A percentile compares a stretch with the other conserved stretches of the same genome.
Conservation (phyloP, 495 filamentous ascomycete genomes). For the Annulohypoxylon maeteangense region DNA sequence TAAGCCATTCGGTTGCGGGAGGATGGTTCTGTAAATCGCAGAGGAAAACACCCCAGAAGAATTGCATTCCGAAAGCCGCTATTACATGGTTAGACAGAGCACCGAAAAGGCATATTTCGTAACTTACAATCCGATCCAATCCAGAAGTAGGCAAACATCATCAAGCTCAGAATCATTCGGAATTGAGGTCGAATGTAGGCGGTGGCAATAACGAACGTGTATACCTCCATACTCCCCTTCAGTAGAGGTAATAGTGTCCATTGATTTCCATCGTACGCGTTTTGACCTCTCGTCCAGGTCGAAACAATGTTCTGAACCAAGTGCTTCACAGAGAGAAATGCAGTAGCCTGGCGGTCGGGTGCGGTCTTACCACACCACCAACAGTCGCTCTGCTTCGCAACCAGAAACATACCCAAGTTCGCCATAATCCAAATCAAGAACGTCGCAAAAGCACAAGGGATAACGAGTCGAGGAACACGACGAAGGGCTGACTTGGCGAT, state of each 20-base stretch:
- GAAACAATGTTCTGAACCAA: constrained; percentile 59
- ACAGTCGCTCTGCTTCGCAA: constrained; percentile 66
- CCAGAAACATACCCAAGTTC: constrained; percentile 68
- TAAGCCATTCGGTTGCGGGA: constrained; percentile 61
- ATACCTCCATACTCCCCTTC: constrained; percentile 70
- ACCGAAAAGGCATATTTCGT: not conserved
- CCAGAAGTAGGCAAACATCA: constrained; percentile 65
- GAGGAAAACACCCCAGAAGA: constrained; percentile 72
- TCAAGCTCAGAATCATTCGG: constrained; percentile 63
- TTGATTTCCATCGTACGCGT: constrained; percentile 71
- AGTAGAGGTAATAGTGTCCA: constrained; percentile 74
- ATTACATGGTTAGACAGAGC: not conserved
- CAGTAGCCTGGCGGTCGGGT: constrained; percentile 55
- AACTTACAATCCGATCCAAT: constrained; percentile 58
- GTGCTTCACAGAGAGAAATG: constrained; percentile 50
- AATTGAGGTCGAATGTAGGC: constrained; percentile 66
- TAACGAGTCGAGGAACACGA: constrained; percentile 69
- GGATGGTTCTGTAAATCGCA: constrained; percentile 68
- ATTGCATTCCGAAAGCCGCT: constrained; percentile 70
- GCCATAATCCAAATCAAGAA: constrained; percentile 66
- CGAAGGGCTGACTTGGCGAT: constrained; percentile 72
- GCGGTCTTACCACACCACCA: constrained; percentile 69
- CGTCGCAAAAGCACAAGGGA: constrained; percentile 68
- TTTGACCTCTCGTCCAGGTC: constrained; percentile 68
- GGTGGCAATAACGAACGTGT: constrained; percentile 64